Evolutionary conservation across 768 basidiomycete species (phyloP).

Genomic region (Pleurotus tuoliensis): DNA sequence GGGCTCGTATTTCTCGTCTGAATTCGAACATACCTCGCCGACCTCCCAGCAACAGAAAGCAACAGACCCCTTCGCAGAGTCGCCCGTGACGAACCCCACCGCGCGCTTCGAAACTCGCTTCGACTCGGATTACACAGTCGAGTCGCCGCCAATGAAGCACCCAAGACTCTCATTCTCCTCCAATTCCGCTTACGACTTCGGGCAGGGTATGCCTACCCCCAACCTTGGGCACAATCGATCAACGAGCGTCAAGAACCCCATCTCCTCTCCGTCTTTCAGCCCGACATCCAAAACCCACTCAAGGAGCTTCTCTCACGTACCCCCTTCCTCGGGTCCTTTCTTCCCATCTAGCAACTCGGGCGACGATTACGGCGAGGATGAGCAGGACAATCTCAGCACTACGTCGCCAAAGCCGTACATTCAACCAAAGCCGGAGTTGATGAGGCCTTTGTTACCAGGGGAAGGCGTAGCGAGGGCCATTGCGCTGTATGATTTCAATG

Average conservation of each 20-base stretch:
- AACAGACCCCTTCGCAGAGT: neutral
- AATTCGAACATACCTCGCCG: slow-evolving; percentile 2
- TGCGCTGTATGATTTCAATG: slow-evolving; percentile 70
- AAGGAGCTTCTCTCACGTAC: neutral
- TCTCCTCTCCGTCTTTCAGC: slow-evolving; percentile 3
- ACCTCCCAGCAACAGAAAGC: slow-evolving; percentile 14
- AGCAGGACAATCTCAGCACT: neutral
- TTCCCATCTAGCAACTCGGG: neutral
- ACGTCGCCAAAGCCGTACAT: slow-evolving; percentile 18
- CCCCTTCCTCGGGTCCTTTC: slow-evolving; percentile 11
- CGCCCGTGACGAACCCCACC: neutral
- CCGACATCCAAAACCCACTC: slow-evolving; percentile 3
- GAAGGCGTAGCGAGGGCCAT: slow-evolving; percentile 72
- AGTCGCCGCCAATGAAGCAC: slow-evolving; percentile 19
- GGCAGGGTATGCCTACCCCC: neutral
- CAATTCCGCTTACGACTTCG: neutral
- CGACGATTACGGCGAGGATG: neutral
- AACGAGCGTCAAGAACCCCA: slow-evolving; percentile 7
- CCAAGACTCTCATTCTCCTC: slow-evolving; percentile 5
- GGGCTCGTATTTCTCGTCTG: slow-evolving; percentile 52
- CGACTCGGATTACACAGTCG: slow-evolving; percentile 37
- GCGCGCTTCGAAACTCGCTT: slow-evolving; percentile 39
- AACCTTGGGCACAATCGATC: slow-evolving; percentile 12
- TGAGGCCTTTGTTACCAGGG: slow-evolving; percentile 41
- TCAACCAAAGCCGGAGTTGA: slow-evolving; percentile 47